Conservation (phyloP, 2,329 filamentous ascomycete species). For the Colletotrichum camelliae region DNA sequence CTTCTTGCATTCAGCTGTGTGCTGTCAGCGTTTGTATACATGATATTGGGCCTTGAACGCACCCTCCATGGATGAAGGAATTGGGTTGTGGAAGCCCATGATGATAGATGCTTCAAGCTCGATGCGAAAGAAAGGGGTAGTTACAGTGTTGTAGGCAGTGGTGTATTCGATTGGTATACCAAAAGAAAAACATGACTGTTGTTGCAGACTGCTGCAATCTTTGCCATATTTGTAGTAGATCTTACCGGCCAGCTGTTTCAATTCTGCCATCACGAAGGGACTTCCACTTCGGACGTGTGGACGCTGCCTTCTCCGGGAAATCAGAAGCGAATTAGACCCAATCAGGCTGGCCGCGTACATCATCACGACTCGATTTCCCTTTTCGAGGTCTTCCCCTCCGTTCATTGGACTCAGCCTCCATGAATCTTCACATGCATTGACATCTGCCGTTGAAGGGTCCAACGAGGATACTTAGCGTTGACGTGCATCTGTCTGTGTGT, state of each 20-base stretch:
- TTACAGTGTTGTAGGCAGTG: background rate
- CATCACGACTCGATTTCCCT: background rate
- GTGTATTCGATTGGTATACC: background rate
- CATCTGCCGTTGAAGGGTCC: background rate
- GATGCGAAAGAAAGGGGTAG: background rate
- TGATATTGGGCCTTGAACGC: background rate
- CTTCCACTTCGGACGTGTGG: background rate
- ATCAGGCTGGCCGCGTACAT: background rate
- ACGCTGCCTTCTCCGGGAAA: background rate
- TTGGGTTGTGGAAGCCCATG: background rate
- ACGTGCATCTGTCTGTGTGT: background rate
- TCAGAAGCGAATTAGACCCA: background rate
- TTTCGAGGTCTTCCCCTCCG: background rate
- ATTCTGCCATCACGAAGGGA: background rate
- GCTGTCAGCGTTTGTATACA: background rate
- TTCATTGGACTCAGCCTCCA: background rate
- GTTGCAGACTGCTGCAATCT: background rate
- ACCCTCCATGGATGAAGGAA: background rate
- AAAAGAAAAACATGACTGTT: accelerated
- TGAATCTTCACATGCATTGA: background rate
- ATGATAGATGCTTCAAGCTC: background rate
- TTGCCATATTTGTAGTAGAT: background rate
- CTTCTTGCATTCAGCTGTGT: background rate
- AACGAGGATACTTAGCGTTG: background rate
- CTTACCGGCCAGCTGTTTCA: background rate